Base-by-base conservation (phyloP, 2,329 filamentous ascomycete species). In the Paramyrothecium sp. region DNA sequence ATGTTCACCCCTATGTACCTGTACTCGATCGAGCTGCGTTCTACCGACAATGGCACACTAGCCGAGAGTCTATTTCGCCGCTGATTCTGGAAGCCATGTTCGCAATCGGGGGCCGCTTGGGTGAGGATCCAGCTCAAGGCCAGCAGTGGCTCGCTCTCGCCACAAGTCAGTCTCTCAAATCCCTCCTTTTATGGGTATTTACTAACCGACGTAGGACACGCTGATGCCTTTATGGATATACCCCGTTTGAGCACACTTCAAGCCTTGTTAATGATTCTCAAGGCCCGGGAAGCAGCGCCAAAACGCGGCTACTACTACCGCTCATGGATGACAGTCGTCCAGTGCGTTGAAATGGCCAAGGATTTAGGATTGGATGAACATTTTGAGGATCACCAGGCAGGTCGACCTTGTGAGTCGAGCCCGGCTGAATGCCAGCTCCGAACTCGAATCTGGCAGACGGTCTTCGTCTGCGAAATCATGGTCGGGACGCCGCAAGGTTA, bases 251-350 rank as follows among this genome's bases (percentile, higher is more conserved):
- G 92, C 73, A 98, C 95, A 0, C 87, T 98, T 11, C 94, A 98
- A 74, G 94, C 92, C 3, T 79, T 97, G 60, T 77, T 97, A 49
- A 88, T 98, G 49, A 81, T 97, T 19, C 77, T 97, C 48, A 98
- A 98, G 72, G 95, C 94, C 1, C 85, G 92, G 61, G 94, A 98
- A 73, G 90, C 91, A n/a, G 87, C 90, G 10, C 93, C 94, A 0
- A 96, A 96, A 69, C 87, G 91, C 59, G 95, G 95, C 1, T 98
- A 98, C 70, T 98, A 95, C 73, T 98, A 95, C 74, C 88, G 94
- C 41, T 98, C 95, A 0, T 98, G 95, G 94, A 96, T 97, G 86
- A 91, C 90, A 5, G 87, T 96, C 20, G 94, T 97, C 54, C 91
- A 93, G 59, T 92, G 94, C 61, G 89, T 96, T 8, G 89, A 92